Evolutionary conservation across 208 protist species (phyloP), one percentile per base, ranked within the genome.

Genomic region (Plasmodiophora brassicae): DNA sequence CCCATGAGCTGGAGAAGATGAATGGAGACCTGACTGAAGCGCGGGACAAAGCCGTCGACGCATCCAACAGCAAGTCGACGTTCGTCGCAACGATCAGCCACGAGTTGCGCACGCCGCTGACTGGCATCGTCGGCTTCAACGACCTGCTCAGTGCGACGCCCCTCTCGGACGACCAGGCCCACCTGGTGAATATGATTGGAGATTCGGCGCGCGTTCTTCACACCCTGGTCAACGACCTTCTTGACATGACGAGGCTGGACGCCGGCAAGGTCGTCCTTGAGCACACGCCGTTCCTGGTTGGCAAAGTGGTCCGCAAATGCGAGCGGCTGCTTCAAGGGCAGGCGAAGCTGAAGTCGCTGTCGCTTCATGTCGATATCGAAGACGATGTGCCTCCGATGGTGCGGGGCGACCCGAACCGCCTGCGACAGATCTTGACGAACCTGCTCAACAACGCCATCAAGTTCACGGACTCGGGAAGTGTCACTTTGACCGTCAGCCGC

Each of bases 401-500:
- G 46, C 14, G 25, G 46, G 65, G 88, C 38, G 85, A 90, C 38
- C 45, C 53, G 0, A 46, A 38, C 25, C 44, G 85, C 60, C n/a
- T 90, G 57, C 84, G 46, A 1, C 88, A 90, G 45, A 35, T 91
- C 36, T 14, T 91, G 0, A 50, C 60, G 28, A 87, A 89, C 84
- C 50, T 91, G 32, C 50, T 91, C 35, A 50, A 14, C 0, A 91
- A 91, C 45, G 89, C 89, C 38, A 32, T 89, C 87, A 91, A 91
- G 71, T 91, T 89, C 50, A 89, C 89, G 1, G 22, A 28, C 46
- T 0, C 1, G 0, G 88, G 88, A 0, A 45, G 46, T n/a, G 22
- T 46, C 0, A 45, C 60, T 32, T n/a, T 86, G 28, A 39, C 53
- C 53, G 46, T 86, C n/a, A n/a, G n/a, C n/a, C n/a, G n/a, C n/a